Percentiles rank a stretch among this genome's conserved stretches.
Evolutionary conservation across 768 basidiomycete genomes (phyloP).

Genomic region (Collybia nuda): DNA sequence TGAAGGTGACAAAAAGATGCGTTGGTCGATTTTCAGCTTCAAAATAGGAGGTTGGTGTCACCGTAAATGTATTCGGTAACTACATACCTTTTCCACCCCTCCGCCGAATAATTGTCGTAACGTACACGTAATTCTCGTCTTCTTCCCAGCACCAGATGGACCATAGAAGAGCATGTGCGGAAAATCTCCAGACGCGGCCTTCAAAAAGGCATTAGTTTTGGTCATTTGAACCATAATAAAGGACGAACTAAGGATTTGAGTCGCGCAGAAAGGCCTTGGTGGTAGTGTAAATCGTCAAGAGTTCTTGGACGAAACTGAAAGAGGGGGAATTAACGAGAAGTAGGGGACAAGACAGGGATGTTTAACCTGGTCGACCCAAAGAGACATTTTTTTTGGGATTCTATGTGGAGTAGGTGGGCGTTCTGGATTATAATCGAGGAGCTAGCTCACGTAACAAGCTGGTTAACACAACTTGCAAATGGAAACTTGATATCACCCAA

Average conservation of each 20-base stretch:
- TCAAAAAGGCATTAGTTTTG: background rate
- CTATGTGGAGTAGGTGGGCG: background rate
- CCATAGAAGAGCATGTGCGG: conserved; percentile 98
- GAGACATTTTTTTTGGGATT: conserved; percentile 47
- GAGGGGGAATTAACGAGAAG: conserved; percentile 2
- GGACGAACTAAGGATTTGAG: conserved; percentile 72
- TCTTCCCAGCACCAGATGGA: conserved; percentile 96
- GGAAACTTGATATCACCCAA: no score
- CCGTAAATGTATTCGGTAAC: background rate
- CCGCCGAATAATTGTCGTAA: conserved; percentile 86
- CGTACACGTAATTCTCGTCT: conserved; percentile 92
- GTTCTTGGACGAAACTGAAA: conserved; percentile 82
- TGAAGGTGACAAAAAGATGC: conserved; percentile 92
- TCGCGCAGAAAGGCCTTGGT: conserved; percentile 74
- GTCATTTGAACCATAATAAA: background rate
- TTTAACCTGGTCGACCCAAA: conserved; percentile 66
- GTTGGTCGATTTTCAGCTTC: conserved; percentile 96
- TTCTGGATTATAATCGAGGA: background rate
- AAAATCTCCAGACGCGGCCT: conserved; percentile 92
- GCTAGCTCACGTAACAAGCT: no score
- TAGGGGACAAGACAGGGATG: conserved; percentile 1
- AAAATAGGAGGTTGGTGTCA: background rate
- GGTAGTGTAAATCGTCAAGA: conserved; percentile 88
- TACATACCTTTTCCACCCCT: conserved; percentile 85
- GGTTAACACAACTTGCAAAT: no score